These are phyloP conservation scores for Sungouiella blattae DNA, from an alignment of 805 yeast species.

Conservation along the genomic window DNA sequence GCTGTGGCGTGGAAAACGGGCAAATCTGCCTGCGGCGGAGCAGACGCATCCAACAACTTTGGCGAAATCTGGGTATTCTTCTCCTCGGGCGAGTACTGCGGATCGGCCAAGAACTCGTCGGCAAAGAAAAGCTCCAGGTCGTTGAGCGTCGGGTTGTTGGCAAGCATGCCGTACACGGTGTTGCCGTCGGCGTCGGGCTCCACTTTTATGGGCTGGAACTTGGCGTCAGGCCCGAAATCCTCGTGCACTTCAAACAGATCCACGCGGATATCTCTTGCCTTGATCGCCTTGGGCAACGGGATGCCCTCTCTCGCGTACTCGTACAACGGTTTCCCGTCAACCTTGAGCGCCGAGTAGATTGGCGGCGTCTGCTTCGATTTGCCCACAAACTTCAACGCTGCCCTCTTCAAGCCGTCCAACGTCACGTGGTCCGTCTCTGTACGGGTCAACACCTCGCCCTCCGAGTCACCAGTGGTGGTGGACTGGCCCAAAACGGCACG, in stretches of 20 bases:
- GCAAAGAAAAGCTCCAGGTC: slow-evolving; percentile 63
- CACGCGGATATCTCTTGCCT: slow-evolving; percentile 68
- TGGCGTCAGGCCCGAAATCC: slow-evolving; percentile 53
- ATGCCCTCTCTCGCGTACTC: slow-evolving; percentile 89
- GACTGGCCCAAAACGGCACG: slow-evolving; percentile 83
- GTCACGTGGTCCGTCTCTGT: slow-evolving; percentile 57
- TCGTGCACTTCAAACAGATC: slow-evolving; percentile 53
- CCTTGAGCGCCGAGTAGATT: slow-evolving; percentile 86
- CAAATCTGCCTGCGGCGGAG: slow-evolving; percentile 45
- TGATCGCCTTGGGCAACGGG: slow-evolving; percentile 81
- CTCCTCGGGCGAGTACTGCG: slow-evolving; percentile 28
- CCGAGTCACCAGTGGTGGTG: slow-evolving; percentile 92
- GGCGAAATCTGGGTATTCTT: slow-evolving; percentile 38
- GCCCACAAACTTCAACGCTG: slow-evolving; percentile 71
- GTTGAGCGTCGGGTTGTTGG: slow-evolving; percentile 53
- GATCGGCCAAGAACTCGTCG: slow-evolving; percentile 45
- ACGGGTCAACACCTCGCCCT: slow-evolving; percentile 71
- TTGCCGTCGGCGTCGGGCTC: slow-evolving; percentile 47
- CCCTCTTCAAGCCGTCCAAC: slow-evolving; percentile 44
- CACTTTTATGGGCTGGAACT: slow-evolving; percentile 43
- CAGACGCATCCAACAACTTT: slow-evolving; percentile 33
- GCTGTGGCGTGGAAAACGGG: slow-evolving; percentile 73
- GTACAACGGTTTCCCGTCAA: slow-evolving; percentile 90
- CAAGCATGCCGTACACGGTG: slow-evolving; percentile 42
- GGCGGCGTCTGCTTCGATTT: slow-evolving; percentile 89